Conservation (phyloP, 2,329 filamentous ascomycete genomes). For the Cladosporium sphaerospermum region DNA sequence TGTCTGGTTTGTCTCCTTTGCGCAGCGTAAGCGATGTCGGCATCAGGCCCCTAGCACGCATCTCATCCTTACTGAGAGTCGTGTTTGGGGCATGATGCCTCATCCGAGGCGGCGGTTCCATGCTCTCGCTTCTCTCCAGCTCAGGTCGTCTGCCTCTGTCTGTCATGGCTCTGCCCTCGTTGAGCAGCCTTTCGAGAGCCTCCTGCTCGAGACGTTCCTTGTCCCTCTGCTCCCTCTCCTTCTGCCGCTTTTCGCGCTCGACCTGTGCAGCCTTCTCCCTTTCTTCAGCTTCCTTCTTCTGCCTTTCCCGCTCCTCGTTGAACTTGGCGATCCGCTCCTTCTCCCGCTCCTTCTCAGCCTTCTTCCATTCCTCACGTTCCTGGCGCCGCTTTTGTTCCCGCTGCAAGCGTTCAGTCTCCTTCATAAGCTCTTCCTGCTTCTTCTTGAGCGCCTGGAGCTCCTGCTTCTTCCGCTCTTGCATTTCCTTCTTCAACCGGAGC, state of each 20-base stretch:
- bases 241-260: constrained; percentile 38
- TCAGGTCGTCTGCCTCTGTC: constrained; percentile 48
- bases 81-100: constrained; percentile 19
- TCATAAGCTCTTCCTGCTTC: constrained; percentile 39
- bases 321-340: constrained; percentile 48
- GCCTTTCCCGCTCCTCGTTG: constrained; percentile 43
- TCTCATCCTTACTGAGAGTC: constrained; percentile 23
- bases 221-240: constrained; percentile 35
- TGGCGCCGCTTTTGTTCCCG: constrained; percentile 43
- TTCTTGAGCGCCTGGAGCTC: constrained; percentile 46
- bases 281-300: constrained; percentile 41
- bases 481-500: constrained; percentile 53
- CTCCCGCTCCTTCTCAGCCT: constrained; percentile 44
- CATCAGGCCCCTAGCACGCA: constrained; percentile 27
- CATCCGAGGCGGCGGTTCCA: constrained; percentile 37
- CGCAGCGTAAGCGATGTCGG: constrained; percentile 28
- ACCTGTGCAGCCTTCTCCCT: constrained; percentile 46
- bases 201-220: constrained; percentile 52
- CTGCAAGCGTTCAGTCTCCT: constrained; percentile 38
- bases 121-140: constrained; percentile 39
- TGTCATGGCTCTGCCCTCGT: constrained; percentile 49
- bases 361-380: constrained; percentile 44
- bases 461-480: constrained; percentile 54
- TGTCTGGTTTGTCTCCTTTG: constrained; percentile 21
- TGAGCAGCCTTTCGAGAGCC: constrained; percentile 48